Evolutionary conservation across 2,329 filamentous ascomycete species (phyloP).

Genomic region (Verticillium longisporum): DNA sequence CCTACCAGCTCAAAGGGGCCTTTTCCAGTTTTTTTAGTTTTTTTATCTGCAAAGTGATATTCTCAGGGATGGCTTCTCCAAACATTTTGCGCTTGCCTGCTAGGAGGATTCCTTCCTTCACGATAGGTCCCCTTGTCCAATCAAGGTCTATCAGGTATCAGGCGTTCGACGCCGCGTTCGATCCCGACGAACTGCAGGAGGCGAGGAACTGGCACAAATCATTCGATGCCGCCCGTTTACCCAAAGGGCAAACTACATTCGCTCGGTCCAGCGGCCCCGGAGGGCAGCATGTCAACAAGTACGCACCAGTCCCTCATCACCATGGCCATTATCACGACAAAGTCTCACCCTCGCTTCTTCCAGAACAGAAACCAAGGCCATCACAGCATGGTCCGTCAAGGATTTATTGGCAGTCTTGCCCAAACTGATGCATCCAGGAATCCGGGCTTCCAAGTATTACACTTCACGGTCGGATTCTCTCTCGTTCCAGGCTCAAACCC

Average conservation of each 20-base stretch:
- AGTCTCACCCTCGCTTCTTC: not conserved
- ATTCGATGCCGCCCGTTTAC: conserved; percentile 36
- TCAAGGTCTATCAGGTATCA: conserved; percentile 26
- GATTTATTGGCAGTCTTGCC: conserved; percentile 41
- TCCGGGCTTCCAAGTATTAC: conserved; percentile 50
- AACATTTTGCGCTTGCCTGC: not conserved
- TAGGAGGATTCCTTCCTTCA: not conserved
- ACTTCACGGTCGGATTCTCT: conserved; percentile 42
- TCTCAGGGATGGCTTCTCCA: not conserved
- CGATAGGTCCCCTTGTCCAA: not conserved
- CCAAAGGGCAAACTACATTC: conserved; percentile 45
- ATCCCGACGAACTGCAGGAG: conserved; percentile 41
- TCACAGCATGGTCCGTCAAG: conserved; percentile 41
- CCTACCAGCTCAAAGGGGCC: too few relatives aligned
- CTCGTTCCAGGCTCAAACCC: conserved; percentile 47
- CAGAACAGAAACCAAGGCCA: conserved; percentile 55
- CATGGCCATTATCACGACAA: not conserved
- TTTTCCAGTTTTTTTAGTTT: too few relatives aligned
- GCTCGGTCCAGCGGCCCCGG: conserved; percentile 55
- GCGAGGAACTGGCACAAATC: conserved; percentile 44
- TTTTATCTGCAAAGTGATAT: too few relatives aligned
- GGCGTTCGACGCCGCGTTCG: conserved; percentile 42
- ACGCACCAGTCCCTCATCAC: not conserved
- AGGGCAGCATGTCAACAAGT: conserved; percentile 60
- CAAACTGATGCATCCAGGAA: conserved; percentile 34